Base-by-base conservation (phyloP, 1,139 yeast species). In the Taiozyma sp. region DNA sequence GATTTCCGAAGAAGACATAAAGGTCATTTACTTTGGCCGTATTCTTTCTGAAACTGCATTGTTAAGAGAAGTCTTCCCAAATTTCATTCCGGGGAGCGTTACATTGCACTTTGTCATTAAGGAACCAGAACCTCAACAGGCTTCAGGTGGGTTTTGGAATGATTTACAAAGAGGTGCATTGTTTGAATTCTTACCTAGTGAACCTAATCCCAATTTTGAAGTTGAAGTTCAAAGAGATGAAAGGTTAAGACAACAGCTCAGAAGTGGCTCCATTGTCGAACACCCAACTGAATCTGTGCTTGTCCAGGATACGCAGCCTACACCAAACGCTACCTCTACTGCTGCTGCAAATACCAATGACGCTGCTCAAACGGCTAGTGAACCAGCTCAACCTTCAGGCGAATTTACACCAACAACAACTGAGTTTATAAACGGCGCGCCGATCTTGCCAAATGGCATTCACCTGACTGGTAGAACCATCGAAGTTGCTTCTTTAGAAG, bases 131-230 rank as follows among this genome's bases (percentile, higher is more conserved):
- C 42, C 36, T 6, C 34, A 41, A 9, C 24, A 46, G 8, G 24
- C 46, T 4, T 45, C 46, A 1, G 53, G 53, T 32, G 64, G 65
- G 6, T 58, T 65, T 30, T 64, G 67, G 67, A 55, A 47, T 39
- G 66, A 63, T 45, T 29, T 65, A 24, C 58, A 47, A 45, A 55
- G 51, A 28, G 67, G 66, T 0, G 52, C 50, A 9, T 47, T 61
- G 8, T 63, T 65, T 56, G 67, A 64, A 24, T 63, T 61, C 45
- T 51, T 63, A 36, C 67, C 68, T 34, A 52, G 58, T 48, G 62
- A 57, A 39, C 65, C 64, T 29, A 61, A 61, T 47, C 63, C 64
- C 22, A 47, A 55, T 41, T 62, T 55, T 46, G 56, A 57, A 32
- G 54, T 50, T 5, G 65, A 62, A 46, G 54, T 54, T 8, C 61